Evolutionary conservation across 495 filamentous ascomycete species (phyloP), one percentile per base, ranked within the genome.

Genomic region (Entonaema liquescens): DNA sequence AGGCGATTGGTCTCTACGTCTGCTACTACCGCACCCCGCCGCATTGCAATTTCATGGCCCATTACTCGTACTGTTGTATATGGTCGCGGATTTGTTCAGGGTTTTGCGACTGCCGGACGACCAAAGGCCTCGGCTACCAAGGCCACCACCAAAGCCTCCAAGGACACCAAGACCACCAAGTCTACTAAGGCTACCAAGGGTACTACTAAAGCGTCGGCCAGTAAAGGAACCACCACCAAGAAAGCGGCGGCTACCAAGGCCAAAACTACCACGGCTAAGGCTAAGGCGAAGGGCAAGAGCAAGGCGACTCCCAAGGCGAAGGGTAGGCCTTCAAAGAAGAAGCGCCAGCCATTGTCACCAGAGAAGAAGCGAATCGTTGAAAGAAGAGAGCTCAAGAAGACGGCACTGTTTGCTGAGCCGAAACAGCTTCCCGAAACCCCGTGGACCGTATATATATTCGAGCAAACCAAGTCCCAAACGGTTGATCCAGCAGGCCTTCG

Each of bases 381-480:
- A 62, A 64, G 58, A 47, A 67, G 29, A 50, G 52, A 62, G 38
- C 69, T 79, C 44, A 76, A 58, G 68, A 52, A 68, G 66, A 56
- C 38, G 33, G 79, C 77, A 31, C 59, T 84, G 9, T 55, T 79
- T 21, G 60, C 52, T 15, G 68, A 79, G 23, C 77, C 74, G 1
- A 70, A 65, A 11, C 0, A 0, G 19, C 73, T 73, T 15, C 62
- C 73, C 0, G 25, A 12, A 0, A 53, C 2, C 0, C 0, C 57
- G 9, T 81, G 79, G 76, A 40, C 9, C 0, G 9, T 78, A 9
- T 82, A 59, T 52, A 0, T 78, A 2, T 0, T 8, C 9, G 56
- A 79, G 47, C 29, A 68, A 21, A 54, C 25, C 25, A 65, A 70
- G 62, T 49, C 33, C 19, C 28, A 15, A 23, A 5, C 2, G 2